Evolutionary conservation across 306 rosid species (phyloP).

Genomic region (Lotus japonicus): DNA sequence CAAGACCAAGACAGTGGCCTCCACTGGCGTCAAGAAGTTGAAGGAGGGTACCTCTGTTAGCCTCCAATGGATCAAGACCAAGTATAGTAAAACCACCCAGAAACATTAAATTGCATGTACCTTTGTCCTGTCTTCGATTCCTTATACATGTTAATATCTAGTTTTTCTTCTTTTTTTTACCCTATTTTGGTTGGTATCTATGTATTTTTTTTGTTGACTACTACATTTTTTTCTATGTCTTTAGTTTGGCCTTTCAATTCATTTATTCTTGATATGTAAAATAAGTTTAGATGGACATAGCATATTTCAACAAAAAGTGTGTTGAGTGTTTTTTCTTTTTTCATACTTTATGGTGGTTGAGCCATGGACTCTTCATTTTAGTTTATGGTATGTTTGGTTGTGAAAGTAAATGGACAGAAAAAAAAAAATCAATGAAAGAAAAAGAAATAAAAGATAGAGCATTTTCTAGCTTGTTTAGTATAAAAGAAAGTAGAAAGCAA

Average conservation of each 20-base stretch:
- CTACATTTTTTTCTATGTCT: not conserved
- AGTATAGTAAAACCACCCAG: conserved; percentile 48
- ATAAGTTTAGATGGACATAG: not conserved
- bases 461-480: no score
- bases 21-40: conserved; percentile 63
- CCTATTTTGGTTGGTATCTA: no score
- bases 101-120: conserved; percentile 9
- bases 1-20: conserved; percentile 67
- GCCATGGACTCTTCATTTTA: no score
- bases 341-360: no score
- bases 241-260: not conserved
- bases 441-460: no score
- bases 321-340: no score
- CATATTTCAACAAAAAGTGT: no score
- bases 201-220: not conserved
- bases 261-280: conserved; percentile 1
- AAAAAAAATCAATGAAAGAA: no score
- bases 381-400: no score
- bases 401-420: no score
- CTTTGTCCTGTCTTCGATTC: not conserved
- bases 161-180: not conserved
- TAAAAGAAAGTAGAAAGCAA: no score
- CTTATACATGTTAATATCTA: not conserved
- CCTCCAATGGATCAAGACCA: conserved; percentile 70
- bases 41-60: conserved; percentile 66